A percentile compares a stretch with the other conserved stretches of the same genome.
These are phyloP conservation scores for Nissolia schottii DNA, from an alignment of 306 rosid species.

Conservation along the genomic window DNA sequence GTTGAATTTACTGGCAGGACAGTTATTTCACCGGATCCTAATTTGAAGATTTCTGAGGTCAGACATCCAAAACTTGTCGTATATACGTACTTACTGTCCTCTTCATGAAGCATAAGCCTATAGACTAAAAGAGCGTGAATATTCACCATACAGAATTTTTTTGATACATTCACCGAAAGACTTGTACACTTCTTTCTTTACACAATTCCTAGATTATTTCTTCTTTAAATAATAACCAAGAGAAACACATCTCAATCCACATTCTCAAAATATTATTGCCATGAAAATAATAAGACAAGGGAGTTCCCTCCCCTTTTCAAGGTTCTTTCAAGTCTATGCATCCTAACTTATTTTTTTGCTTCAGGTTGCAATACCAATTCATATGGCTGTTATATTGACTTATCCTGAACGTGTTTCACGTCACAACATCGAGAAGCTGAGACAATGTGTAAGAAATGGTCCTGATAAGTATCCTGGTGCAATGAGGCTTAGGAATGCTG, in stretches of 20 bases:
- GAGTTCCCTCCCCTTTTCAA: background rate
- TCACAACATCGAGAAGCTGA: constrained; percentile 87
- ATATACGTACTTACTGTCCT: constrained; percentile 8
- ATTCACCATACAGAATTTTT: background rate
- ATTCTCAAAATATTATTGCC: background rate
- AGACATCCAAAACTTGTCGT: constrained; percentile 12
- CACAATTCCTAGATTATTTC: background rate
- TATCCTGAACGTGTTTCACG: constrained; percentile 87
- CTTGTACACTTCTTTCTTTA: background rate
- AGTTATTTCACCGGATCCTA: constrained; percentile 97
- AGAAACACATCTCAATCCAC: background rate
- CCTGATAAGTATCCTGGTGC: constrained; percentile 97
- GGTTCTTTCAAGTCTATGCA: constrained; percentile 7
- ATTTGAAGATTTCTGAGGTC: constrained; percentile 90
- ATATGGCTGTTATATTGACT: constrained; percentile 79
- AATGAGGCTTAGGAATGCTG: constrained; percentile 42
- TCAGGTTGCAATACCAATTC: constrained; percentile 93
- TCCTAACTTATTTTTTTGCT: constrained; percentile 25
- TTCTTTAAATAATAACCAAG: background rate
- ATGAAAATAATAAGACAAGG: background rate
- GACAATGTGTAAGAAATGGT: constrained; percentile 86
- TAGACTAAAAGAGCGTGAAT: background rate
- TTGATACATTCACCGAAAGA: background rate
- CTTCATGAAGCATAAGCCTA: constrained; percentile 9
- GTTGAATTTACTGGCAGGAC: constrained; percentile 92